Percentiles rank a stretch among this genome's conserved stretches.
Conservation (phyloP, 306 rosid species). For the Calophaca sinica region DNA sequence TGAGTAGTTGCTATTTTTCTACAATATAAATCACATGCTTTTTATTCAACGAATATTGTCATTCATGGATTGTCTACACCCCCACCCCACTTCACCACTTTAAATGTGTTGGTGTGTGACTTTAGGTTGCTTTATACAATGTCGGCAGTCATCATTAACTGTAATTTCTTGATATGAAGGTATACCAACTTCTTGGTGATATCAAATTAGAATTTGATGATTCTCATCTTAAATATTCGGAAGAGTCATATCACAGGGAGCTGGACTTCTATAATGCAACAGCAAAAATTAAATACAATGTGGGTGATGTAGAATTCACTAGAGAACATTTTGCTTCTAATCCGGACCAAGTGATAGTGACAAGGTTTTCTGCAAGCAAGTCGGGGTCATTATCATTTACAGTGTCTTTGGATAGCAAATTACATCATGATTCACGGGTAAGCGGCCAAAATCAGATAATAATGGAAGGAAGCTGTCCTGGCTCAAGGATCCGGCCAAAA, state of each 20-base stretch:
- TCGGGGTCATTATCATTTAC: slow-evolving; percentile 71
- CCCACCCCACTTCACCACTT: not conserved
- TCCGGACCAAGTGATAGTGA: slow-evolving; percentile 81
- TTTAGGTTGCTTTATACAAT: slow-evolving; percentile 16
- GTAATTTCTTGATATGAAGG: slow-evolving; percentile 58
- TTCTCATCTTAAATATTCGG: slow-evolving; percentile 69
- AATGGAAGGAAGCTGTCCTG: slow-evolving; percentile 81
- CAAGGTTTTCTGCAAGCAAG: slow-evolving; percentile 77
- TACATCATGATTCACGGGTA: slow-evolving; percentile 58
- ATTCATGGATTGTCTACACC: too few relatives aligned
- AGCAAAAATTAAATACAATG: slow-evolving; percentile 68
- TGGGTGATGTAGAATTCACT: slow-evolving; percentile 73
- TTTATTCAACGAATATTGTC: slow-evolving; percentile 11
- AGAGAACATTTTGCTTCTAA: slow-evolving; percentile 87
- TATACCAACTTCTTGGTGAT: slow-evolving; percentile 85
- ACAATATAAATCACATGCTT: slow-evolving; percentile 8
- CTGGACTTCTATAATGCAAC: slow-evolving; percentile 86
- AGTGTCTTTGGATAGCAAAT: slow-evolving; percentile 78
- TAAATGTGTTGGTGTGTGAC: slow-evolving; percentile 32
- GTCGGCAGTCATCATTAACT: slow-evolving; percentile 26
- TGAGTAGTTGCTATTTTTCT: slow-evolving; percentile 12
- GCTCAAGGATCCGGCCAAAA: slow-evolving; percentile 60
- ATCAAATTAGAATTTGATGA: slow-evolving; percentile 79
- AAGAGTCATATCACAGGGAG: slow-evolving; percentile 73
- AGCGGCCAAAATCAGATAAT: slow-evolving; percentile 68